Conservation (phyloP, 805 yeast species). For the Starmera caribaea region DNA sequence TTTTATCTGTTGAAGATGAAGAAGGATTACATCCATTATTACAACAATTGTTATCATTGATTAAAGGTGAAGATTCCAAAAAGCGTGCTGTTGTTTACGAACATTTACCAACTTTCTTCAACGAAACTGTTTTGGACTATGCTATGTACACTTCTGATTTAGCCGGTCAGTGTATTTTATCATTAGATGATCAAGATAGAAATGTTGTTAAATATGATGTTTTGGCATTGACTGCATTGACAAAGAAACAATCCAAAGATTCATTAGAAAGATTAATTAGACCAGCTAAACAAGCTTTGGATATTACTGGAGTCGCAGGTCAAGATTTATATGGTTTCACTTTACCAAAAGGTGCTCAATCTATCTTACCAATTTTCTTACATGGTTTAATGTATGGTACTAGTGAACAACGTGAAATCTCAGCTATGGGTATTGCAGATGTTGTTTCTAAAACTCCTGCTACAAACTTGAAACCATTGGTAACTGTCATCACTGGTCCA, state of each 20-base stretch:
- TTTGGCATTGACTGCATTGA: conserved; percentile 53
- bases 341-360: conserved; percentile 73
- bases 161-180: conserved; percentile 56
- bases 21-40: conserved; percentile 79
- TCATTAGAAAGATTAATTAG: conserved; percentile 66
- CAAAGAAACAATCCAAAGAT: conserved; percentile 67
- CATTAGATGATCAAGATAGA: conserved; percentile 61
- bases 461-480: conserved; percentile 73
- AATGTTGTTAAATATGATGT: conserved; percentile 57
- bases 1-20: conserved; percentile 62
- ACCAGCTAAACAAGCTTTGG: conserved; percentile 72
- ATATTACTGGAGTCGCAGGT: conserved; percentile 50
- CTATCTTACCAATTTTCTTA: conserved; percentile 81
- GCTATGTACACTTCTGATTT: conserved; percentile 66
- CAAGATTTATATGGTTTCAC: conserved; percentile 65
- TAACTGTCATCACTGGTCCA: conserved; percentile 94
- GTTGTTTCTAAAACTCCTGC: conserved; percentile 80
- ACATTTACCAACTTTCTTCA: conserved; percentile 66
- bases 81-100: conserved; percentile 56
- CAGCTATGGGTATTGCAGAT: conserved; percentile 87
- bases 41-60: conserved; percentile 67
- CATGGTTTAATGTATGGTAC: conserved; percentile 95
- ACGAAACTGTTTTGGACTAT: conserved; percentile 56
- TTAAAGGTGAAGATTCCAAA: conserved; percentile 63
- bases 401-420: conserved; percentile 68